A percentile compares a stretch with the other conserved stretches of the same genome.
These are phyloP conservation scores for Arthroderma sp. DNA, from an alignment of 2,329 filamentous ascomycete species.

Conservation along the genomic window DNA sequence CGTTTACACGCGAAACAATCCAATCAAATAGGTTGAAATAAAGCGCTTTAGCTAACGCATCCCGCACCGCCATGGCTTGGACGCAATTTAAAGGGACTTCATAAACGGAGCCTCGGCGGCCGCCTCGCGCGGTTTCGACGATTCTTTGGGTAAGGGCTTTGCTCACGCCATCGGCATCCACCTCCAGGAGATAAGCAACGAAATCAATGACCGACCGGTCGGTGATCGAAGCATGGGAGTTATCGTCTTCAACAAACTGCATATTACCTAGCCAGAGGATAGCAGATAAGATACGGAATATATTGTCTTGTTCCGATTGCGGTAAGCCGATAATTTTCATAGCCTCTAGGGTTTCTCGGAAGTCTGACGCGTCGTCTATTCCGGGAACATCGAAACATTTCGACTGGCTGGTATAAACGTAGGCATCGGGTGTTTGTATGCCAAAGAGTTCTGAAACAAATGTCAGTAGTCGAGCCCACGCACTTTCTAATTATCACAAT, in stretches of 20 bases:
- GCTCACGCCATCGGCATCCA: constrained; percentile 65
- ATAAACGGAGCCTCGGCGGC: constrained; percentile 53
- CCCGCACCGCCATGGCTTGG: constrained; percentile 74
- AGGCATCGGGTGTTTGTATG: constrained; percentile 81
- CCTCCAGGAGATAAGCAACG: constrained; percentile 83
- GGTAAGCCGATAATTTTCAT: constrained; percentile 89
- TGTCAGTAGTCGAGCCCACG: constrained; percentile 8
- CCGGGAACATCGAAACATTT: constrained; percentile 91
- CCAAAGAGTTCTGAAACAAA: constrained; percentile 57
- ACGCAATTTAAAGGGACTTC: constrained; percentile 71
- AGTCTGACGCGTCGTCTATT: constrained; percentile 84
- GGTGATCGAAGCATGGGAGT: constrained; percentile 70
- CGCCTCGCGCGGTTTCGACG: constrained; percentile 56
- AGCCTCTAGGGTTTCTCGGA: constrained; percentile 76
- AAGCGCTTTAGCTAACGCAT: constrained; percentile 87
- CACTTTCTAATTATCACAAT: neutral
- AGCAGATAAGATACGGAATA: constrained; percentile 87
- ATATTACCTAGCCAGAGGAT: constrained; percentile 94
- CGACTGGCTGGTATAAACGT: constrained; percentile 83
- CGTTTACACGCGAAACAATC: constrained; percentile 89
- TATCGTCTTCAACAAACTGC: constrained; percentile 76
- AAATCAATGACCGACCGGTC: constrained; percentile 92
- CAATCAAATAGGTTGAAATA: constrained; percentile 98
- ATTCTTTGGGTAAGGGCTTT: constrained; percentile 83
- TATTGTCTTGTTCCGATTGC: constrained; percentile 83